Evolutionary conservation across 2,329 filamentous ascomycete species (phyloP).

Genomic region (Elsinoe australis): DNA sequence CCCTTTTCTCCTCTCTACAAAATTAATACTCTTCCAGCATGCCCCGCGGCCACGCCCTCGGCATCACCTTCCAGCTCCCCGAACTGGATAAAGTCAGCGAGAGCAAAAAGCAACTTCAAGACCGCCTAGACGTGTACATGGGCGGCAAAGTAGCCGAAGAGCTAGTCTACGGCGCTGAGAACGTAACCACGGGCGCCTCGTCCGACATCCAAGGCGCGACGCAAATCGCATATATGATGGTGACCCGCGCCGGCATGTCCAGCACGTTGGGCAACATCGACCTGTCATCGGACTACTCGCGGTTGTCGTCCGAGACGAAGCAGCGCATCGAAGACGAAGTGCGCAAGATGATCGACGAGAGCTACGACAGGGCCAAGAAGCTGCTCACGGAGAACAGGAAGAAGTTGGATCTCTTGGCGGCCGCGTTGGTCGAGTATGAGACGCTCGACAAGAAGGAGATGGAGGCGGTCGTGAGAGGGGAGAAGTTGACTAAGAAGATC

Average conservation of each 20-base stretch:
- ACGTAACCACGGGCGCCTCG: constrained; percentile 82
- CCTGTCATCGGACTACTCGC: constrained; percentile 69
- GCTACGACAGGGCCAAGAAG: constrained; percentile 62
- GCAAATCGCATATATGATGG: constrained; percentile 73
- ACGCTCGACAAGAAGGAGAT: constrained; percentile 85
- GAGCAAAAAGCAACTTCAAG: constrained; percentile 75
- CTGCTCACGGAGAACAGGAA: constrained; percentile 68
- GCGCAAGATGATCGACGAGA: constrained; percentile 73
- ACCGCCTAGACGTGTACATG: constrained; percentile 70
- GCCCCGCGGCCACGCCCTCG: constrained; percentile 76
- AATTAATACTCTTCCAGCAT: constrained; percentile 41
- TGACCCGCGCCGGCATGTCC: constrained; percentile 86
- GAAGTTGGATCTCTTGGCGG: constrained; percentile 79
- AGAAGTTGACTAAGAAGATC: constrained; percentile 69
- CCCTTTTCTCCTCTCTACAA: background rate
- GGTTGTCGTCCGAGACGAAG: constrained; percentile 78
- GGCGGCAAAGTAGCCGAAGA: constrained; percentile 88
- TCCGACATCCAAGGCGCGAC: constrained; percentile 78
- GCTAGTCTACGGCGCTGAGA: constrained; percentile 82
- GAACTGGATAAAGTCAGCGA: constrained; percentile 88
- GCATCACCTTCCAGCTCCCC: constrained; percentile 79
- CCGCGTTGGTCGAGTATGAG: constrained; percentile 89
- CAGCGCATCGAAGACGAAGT: constrained; percentile 83
- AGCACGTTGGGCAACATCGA: constrained; percentile 82
- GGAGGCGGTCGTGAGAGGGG: constrained; percentile 77